Evolutionary conservation across 768 basidiomycete genomes (phyloP).

Genomic region (Termitomyces sp.): DNA sequence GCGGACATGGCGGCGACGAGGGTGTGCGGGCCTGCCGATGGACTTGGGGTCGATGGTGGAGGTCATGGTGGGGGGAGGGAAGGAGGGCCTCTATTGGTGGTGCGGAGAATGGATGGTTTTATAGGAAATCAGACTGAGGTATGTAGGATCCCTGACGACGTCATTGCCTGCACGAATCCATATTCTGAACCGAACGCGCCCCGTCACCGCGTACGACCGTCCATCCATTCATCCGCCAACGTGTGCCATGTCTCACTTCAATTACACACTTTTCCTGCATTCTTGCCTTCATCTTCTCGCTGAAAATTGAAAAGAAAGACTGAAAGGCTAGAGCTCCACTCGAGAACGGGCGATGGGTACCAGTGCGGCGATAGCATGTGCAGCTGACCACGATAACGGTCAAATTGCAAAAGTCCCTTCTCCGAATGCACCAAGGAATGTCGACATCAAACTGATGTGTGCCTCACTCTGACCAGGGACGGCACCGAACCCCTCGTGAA

Average conservation of each 20-base stretch:
- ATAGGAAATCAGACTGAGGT: constrained; percentile 9
- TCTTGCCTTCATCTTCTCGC: background rate
- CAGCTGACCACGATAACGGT: background rate
- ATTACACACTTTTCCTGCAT: background rate
- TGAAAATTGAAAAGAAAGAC: background rate
- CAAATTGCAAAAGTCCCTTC: background rate
- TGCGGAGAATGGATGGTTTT: constrained; percentile 6
- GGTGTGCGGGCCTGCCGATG: constrained; percentile 54
- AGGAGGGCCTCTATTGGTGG: background rate
- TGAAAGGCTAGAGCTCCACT: background rate
- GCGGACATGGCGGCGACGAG: constrained; percentile 63
- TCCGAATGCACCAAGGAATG: background rate
- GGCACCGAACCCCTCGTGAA: too few species aligned
- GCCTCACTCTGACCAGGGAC: background rate
- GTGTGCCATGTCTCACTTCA: background rate
- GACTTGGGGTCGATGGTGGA: constrained; percentile 60
- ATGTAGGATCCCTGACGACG: constrained; percentile 2
- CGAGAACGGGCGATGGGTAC: background rate
- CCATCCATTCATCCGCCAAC: background rate
- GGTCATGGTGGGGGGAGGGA: constrained; percentile 43
- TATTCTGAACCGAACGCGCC: background rate
- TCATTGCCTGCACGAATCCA: constrained; percentile 2
- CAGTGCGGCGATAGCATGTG: background rate
- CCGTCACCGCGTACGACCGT: background rate
- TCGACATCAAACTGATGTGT: background rate